Percentiles rank a stretch among this genome's conserved stretches.
Evolutionary conservation across 352 stramenopile genomes (phyloP).

Genomic region (Globisporangium paroecandrum): DNA sequence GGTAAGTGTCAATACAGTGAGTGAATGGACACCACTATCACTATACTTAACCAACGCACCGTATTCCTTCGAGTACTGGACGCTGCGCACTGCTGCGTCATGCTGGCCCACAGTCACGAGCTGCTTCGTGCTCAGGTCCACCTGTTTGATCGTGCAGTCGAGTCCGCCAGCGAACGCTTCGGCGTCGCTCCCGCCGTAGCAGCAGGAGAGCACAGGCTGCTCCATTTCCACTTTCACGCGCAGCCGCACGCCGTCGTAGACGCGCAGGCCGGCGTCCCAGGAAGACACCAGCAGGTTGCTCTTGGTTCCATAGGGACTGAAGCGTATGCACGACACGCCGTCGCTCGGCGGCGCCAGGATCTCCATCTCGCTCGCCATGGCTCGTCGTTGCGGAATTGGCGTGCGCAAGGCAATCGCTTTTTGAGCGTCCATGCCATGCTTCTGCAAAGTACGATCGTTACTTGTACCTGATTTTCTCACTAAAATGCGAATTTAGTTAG

Average conservation of each 20-base stretch:
- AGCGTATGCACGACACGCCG: conserved; percentile 80
- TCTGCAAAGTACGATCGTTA: not conserved
- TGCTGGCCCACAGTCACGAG: conserved; percentile 37
- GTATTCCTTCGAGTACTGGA: conserved; percentile 58
- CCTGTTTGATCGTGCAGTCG: conserved; percentile 54
- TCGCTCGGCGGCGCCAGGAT: conserved; percentile 76
- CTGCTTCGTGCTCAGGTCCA: conserved; percentile 52
- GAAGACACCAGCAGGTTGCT: conserved; percentile 68
- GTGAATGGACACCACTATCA: not conserved
- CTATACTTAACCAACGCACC: conserved; percentile 11
- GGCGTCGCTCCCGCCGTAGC: conserved; percentile 51
- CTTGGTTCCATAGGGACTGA: conserved; percentile 42
- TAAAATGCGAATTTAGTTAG: not conserved
- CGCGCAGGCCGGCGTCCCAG: conserved; percentile 70
- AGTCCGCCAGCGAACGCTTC: conserved; percentile 76
- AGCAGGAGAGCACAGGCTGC: conserved; percentile 63
- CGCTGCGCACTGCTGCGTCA: conserved; percentile 43
- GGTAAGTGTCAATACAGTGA: not conserved
- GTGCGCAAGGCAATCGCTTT: not conserved
- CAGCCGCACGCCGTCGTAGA: conserved; percentile 63
- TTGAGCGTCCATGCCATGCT: not conserved
- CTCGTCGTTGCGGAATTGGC: conserved; percentile 7
- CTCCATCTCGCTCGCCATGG: conserved; percentile 38
- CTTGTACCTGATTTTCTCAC: not conserved
- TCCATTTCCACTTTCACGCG: conserved; percentile 67